Evolutionary conservation across 768 basidiomycete species (phyloP).

Genomic region (Serendipita indica): DNA sequence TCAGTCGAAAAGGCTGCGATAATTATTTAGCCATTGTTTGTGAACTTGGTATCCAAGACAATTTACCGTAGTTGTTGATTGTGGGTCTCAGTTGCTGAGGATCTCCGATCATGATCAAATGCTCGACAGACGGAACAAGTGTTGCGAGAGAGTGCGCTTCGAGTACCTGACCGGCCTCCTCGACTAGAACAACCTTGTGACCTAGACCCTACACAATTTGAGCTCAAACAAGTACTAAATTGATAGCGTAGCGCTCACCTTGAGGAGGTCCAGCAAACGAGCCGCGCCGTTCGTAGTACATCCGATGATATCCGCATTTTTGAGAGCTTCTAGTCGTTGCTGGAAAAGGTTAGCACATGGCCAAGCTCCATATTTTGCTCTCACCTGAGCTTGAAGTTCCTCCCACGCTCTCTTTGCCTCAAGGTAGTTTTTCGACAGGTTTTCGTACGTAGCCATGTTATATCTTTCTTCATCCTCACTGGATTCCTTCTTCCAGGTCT

Average conservation of each 20-base stretch:
- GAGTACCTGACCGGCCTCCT: constrained; percentile 72
- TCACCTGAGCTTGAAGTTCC: constrained; percentile 40
- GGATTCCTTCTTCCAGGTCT: constrained; percentile 34
- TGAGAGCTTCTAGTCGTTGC: neutral
- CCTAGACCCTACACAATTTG: constrained; percentile 31
- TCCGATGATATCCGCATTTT: constrained; percentile 45
- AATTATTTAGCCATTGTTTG: neutral
- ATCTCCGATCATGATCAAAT: constrained; percentile 69
- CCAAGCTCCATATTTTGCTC: constrained; percentile 13
- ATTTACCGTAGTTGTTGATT: constrained; percentile 44
- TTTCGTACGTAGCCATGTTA: constrained; percentile 30
- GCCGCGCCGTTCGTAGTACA: constrained; percentile 53
- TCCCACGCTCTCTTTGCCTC: constrained; percentile 26
- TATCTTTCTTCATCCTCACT: constrained; percentile 22
- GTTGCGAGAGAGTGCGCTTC: constrained; percentile 59
- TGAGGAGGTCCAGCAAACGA: constrained; percentile 27
- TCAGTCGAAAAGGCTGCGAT: constrained; percentile 51
- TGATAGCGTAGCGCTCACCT: constrained; percentile 23
- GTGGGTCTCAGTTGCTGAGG: constrained; percentile 61
- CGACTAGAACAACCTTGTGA: constrained; percentile 52
- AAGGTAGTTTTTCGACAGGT: constrained; percentile 27
- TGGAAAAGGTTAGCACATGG: neutral
- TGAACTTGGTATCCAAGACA: neutral
- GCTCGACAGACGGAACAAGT: constrained; percentile 48
- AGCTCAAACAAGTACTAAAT: neutral